Evolutionary conservation across 2,329 filamentous ascomycete genomes (phyloP).

Genomic region (Ceratocystis cacaofunesta): DNA sequence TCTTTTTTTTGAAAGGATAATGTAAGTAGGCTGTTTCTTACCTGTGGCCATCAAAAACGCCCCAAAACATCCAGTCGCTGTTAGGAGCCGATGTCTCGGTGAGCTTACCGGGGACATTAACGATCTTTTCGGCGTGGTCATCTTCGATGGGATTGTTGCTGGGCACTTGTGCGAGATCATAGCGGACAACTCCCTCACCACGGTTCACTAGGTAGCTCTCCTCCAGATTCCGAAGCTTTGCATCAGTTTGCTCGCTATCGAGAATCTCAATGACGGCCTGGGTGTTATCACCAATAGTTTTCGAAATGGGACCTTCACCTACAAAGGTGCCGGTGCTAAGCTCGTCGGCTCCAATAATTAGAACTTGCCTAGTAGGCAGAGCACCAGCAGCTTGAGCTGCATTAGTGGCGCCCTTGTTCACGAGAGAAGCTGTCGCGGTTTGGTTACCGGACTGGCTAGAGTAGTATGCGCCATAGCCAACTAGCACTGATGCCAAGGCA

Average conservation of each 20-base stretch:
- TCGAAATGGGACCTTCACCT: constrained; percentile 73
- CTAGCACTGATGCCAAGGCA: constrained; percentile 51
- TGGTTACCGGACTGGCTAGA: constrained; percentile 28
- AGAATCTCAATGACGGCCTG: constrained; percentile 89
- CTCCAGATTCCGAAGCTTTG: constrained; percentile 76
- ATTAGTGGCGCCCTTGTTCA: constrained; percentile 18
- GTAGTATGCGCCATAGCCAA: constrained; percentile 66
- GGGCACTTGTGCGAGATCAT: constrained; percentile 85
- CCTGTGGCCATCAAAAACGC: constrained; percentile 95
- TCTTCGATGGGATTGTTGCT: constrained; percentile 98
- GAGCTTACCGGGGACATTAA: constrained; percentile 60
- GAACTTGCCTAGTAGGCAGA: constrained; percentile 47
- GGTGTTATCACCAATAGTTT: constrained; percentile 72
- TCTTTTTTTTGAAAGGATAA: too few species aligned
- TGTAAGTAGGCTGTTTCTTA: constrained; percentile 30
- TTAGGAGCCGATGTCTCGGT: constrained; percentile 31
- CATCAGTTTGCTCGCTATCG: constrained; percentile 81
- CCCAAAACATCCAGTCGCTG: constrained; percentile 99
- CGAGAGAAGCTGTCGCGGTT: constrained; percentile 20
- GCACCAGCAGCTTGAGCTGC: constrained; percentile 23
- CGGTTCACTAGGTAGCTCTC: constrained; percentile 82
- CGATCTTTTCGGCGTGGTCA: constrained; percentile 95
- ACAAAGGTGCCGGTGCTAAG: constrained; percentile 78
- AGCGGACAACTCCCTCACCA: constrained; percentile 81
- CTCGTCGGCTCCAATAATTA: constrained; percentile 81